These are phyloP conservation scores for Scutellaria baicalensis DNA, from an alignment of 257 asterid species.

Conservation along the genomic window DNA sequence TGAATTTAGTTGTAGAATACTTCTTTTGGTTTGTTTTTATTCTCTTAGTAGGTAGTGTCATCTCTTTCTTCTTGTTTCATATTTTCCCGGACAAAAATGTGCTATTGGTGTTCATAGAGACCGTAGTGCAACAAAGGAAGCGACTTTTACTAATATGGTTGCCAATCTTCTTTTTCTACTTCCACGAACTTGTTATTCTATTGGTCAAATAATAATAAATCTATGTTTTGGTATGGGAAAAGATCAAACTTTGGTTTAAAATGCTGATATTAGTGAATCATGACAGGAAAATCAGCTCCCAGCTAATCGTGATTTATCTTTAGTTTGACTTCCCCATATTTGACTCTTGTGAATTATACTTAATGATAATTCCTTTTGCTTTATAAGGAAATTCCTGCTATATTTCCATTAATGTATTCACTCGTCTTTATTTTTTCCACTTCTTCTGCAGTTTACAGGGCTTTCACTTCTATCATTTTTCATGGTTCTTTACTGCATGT, in stretches of 20 bases:
- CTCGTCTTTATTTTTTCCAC: not conserved
- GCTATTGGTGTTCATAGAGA: not conserved
- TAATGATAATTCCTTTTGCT: not conserved
- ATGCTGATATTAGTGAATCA: not conserved
- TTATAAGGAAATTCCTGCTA: not conserved
- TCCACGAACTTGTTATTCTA: not conserved
- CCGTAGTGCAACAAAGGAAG: not conserved
- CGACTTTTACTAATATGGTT: not conserved
- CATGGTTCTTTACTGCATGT: conserved; percentile 93
- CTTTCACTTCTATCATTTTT: conserved; percentile 64
- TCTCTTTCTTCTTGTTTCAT: not conserved
- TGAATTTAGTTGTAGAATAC: not conserved
- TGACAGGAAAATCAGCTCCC: not conserved
- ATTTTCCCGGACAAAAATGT: not conserved
- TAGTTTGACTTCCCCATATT: not conserved
- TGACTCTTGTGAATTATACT: not conserved
- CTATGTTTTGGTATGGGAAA: not conserved
- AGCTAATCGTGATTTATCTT: not conserved
- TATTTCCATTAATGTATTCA: not conserved
- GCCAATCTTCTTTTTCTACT: not conserved
- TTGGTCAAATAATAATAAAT: not conserved
- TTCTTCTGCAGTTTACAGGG: conserved; percentile 74
- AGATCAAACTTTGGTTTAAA: not conserved
- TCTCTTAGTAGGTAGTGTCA: not conserved
- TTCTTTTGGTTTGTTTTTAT: not conserved